Conservation (phyloP, 805 yeast genomes). For the Candida pseudofarinosa region DNA sequence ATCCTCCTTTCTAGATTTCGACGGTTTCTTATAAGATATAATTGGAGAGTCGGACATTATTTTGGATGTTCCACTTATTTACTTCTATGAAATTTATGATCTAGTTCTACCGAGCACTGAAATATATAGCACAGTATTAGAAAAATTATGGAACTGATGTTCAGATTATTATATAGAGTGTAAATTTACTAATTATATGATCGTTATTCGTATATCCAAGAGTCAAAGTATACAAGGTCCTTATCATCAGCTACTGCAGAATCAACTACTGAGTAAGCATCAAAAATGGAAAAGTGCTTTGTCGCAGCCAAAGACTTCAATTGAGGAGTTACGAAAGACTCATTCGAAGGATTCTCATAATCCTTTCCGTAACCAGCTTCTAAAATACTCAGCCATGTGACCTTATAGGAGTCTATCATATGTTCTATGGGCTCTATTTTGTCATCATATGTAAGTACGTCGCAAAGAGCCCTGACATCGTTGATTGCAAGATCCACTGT, state of each 20-base stretch:
- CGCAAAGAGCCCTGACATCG: slow-evolving; percentile 80
- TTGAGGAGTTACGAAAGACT: slow-evolving; percentile 7
- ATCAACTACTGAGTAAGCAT: slow-evolving; percentile 24
- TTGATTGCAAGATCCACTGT: slow-evolving; percentile 70
- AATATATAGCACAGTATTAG: neutral
- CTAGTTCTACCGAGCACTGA: too few relatives aligned
- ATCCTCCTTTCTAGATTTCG: neutral
- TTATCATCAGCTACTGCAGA: slow-evolving; percentile 20
- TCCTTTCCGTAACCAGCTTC: slow-evolving; percentile 57
- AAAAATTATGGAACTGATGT: neutral
- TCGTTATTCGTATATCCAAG: slow-evolving; percentile 24
- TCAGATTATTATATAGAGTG: neutral
- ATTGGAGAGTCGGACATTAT: slow-evolving; percentile 12
- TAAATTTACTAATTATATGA: neutral
- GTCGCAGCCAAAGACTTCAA: slow-evolving; percentile 8
- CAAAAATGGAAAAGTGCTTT: slow-evolving; percentile 25
- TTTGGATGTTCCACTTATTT: neutral
- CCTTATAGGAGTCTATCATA: slow-evolving; percentile 62
- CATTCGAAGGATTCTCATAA: slow-evolving; percentile 16
- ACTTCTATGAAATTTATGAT: too few relatives aligned
- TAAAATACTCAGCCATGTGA: slow-evolving; percentile 78
- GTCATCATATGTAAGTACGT: slow-evolving; percentile 84
- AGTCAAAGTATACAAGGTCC: slow-evolving; percentile 30
- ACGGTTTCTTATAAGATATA: slow-evolving; percentile 28
- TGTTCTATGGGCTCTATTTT: slow-evolving; percentile 60